phyloP scores from a whole-genome alignment of 2,329 filamentous ascomycete species.

The Aspergillus costaricaensis region DNA sequence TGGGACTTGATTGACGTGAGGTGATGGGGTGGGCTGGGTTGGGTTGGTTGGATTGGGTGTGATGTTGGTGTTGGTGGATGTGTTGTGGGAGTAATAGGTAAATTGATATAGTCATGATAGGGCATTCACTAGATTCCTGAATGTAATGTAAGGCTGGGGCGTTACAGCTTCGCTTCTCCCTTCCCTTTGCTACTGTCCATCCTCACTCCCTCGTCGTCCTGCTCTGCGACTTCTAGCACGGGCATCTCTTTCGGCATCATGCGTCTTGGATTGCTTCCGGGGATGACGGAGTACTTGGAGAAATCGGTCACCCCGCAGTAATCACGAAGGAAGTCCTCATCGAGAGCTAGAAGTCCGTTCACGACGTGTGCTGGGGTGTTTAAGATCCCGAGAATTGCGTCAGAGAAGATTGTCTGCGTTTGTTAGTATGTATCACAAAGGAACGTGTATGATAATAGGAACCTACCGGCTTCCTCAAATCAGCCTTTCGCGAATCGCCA shows the following conservation, averaged over 20 bases:
- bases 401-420: constrained; percentile 68
- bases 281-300: constrained; percentile 68
- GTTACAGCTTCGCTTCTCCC: constrained; percentile 31
- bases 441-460: not conserved
- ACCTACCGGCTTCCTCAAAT: constrained; percentile 64
- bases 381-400: constrained; percentile 74
- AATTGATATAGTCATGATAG: not conserved
- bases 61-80: not conserved
- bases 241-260: constrained; percentile 77
- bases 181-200: constrained; percentile 61
- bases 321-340: constrained; percentile 76
- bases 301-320: constrained; percentile 70
- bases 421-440: not conserved
- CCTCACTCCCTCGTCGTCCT: constrained; percentile 74
- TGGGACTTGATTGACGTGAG: not conserved
- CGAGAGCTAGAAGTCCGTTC: constrained; percentile 71
- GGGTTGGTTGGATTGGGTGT: no score
- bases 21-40: not conserved
- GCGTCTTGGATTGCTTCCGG: constrained; percentile 64
- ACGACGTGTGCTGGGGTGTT: constrained; percentile 60
- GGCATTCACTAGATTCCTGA: not conserved
- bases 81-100: not conserved
- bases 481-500: constrained; percentile 44
- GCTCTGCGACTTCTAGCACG: constrained; percentile 70
- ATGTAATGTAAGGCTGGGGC: not conserved